Conservation (phyloP, 495 filamentous ascomycete species). For the Podospora appendiculata region DNA sequence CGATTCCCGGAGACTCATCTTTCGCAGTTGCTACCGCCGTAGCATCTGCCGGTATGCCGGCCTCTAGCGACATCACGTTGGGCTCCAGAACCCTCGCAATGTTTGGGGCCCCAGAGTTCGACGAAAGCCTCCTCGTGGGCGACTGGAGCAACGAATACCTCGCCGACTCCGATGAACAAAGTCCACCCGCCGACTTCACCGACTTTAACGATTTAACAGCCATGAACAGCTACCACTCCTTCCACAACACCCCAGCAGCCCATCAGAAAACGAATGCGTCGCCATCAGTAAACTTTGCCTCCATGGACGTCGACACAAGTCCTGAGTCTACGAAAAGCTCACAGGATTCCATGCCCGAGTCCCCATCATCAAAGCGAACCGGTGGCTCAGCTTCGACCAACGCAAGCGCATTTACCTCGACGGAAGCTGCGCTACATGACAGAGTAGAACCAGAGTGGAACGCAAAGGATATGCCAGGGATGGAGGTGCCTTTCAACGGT, state of each 20-base stretch:
- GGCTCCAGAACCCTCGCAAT: no score
- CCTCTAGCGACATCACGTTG: no score
- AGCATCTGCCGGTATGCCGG: no score
- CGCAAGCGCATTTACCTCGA: background rate
- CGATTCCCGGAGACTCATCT: no score
- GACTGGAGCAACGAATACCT: slow-evolving; percentile 25
- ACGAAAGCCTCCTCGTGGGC: background rate
- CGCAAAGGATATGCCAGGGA: no score
- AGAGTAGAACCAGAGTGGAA: background rate
- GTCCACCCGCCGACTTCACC: slow-evolving; percentile 2
- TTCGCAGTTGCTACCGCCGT: no score
- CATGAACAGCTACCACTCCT: no score
- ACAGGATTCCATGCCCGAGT: slow-evolving; percentile 36
- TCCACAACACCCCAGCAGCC: no score
- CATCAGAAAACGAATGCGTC: background rate
- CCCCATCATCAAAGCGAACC: slow-evolving; percentile 10
- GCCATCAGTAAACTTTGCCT: slow-evolving; percentile 14
- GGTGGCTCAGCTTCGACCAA: slow-evolving; percentile 9
- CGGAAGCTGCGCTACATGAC: background rate
- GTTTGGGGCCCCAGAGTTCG: slow-evolving; percentile 3
- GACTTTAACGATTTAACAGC: no score
- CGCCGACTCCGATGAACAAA: slow-evolving; percentile 30
- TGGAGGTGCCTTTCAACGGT: no score
- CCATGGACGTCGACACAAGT: background rate
- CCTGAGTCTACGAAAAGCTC: slow-evolving; percentile 10